Evolutionary conservation across 345 rosid genomes (phyloP).

Genomic region (Salix viminalis): DNA sequence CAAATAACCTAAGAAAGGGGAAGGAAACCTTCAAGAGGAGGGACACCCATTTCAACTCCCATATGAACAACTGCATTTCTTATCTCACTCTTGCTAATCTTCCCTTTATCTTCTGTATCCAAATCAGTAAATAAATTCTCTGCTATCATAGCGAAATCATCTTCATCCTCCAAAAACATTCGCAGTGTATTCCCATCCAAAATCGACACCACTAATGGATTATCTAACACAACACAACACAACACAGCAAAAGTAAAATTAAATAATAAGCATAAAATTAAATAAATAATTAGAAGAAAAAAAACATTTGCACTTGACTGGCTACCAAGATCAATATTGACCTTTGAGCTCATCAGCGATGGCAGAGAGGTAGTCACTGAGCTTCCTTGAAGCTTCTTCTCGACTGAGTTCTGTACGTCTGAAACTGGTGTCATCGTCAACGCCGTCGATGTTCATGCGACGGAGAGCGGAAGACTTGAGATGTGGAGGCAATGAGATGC

Average conservation of each 20-base stretch:
- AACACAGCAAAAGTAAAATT: not conserved
- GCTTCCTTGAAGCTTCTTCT: slow-evolving; percentile 38
- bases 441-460: slow-evolving; percentile 28
- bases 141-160: slow-evolving; percentile 90
- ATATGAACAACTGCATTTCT: slow-evolving; percentile 57
- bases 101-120: slow-evolving; percentile 77
- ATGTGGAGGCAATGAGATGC: slow-evolving; percentile 55
- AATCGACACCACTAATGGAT: slow-evolving; percentile 59
- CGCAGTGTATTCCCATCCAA: slow-evolving; percentile 66
- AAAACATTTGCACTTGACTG: not conserved
- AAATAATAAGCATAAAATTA: not conserved
- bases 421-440: slow-evolving; percentile 38
- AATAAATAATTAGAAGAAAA: not conserved
- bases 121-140: slow-evolving; percentile 84
- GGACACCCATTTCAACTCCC: slow-evolving; percentile 89
- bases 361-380: slow-evolving; percentile 46
- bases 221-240: slow-evolving; percentile 34
- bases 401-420: slow-evolving; percentile 23
- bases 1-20: not conserved
- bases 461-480: slow-evolving; percentile 51
- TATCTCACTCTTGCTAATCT: slow-evolving; percentile 57
- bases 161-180: slow-evolving; percentile 72
- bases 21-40: slow-evolving; percentile 67
- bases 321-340: slow-evolving; percentile 4
- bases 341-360: slow-evolving; percentile 66